phyloP scores from a whole-genome alignment of 75 land plant species.

The Sequoia sempervirens region DNA sequence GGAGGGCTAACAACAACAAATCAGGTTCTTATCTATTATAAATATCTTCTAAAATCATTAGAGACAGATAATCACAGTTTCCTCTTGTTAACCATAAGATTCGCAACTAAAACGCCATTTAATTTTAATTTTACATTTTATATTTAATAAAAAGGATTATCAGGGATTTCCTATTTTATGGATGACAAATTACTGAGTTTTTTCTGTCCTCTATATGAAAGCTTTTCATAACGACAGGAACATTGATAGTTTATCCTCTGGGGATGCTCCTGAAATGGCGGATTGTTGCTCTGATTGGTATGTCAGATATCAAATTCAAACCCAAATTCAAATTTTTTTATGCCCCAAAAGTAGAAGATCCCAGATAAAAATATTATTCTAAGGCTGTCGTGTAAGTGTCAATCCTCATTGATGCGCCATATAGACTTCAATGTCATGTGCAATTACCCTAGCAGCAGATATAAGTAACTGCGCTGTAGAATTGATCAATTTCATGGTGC shows the following conservation, averaged over 20 bases:
- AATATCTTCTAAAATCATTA: not conserved
- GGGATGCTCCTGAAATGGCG: constrained; percentile 40
- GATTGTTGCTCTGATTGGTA: constrained; percentile 44
- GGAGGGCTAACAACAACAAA: constrained; percentile 67
- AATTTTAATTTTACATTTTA: not conserved
- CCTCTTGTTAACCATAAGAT: not conserved
- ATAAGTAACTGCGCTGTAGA: not conserved
- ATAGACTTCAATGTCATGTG: not conserved
- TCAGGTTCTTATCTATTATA: constrained; percentile 36
- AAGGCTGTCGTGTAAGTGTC: not conserved
- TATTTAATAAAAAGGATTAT: not conserved
- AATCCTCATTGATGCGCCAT: not conserved
- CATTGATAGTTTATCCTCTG: constrained; percentile 30
- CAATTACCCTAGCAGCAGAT: not conserved
- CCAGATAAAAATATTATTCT: not conserved
- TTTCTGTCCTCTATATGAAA: not conserved
- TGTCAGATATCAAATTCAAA: not conserved
- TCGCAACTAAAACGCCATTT: not conserved
- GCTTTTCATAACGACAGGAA: constrained; percentile 32
- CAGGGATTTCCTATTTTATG: not conserved
- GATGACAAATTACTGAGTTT: not conserved
- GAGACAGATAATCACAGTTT: not conserved
- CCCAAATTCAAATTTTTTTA: not conserved
- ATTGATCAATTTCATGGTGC: not conserved
- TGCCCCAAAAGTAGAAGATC: not conserved